Percentiles rank a stretch among this genome's conserved stretches.
Conservation (phyloP, 116 monocot genomes). For the Zostera marina region DNA sequence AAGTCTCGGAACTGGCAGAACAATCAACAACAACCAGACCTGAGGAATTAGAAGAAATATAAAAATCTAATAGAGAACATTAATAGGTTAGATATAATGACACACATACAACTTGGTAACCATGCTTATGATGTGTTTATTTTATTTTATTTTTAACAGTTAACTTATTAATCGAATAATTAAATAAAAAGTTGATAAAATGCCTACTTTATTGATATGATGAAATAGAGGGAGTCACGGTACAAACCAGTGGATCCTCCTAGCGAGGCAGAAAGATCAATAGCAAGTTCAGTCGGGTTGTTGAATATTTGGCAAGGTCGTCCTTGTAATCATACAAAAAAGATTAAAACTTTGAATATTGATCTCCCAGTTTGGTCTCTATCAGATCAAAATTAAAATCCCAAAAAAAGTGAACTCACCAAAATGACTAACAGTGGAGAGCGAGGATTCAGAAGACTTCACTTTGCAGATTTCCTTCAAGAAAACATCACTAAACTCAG, state of each 20-base stretch:
- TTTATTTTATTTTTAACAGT: not conserved
- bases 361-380: too few species aligned
- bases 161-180: not conserved
- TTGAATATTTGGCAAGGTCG: conserved; percentile 36
- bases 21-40: conserved; percentile 79
- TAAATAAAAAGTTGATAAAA: not conserved
- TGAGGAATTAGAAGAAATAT: conserved; percentile 12
- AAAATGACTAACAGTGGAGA: conserved; percentile 21
- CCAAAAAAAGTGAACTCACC: conserved; percentile 15
- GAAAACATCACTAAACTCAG: conserved; percentile 32
- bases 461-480: conserved; percentile 36
- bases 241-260: conserved; percentile 69
- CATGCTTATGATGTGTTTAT: not conserved
- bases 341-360: not conserved
- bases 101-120: not conserved
- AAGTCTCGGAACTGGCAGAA: conserved; percentile 75
- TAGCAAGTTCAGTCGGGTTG: conserved; percentile 30
- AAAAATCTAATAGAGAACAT: not conserved
- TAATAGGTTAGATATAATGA: not conserved
- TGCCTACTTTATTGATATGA: not conserved
- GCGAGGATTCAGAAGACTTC: conserved; percentile 48
- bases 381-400: not conserved
- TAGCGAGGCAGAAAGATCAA: conserved; percentile 41
- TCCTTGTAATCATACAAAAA: conserved; percentile 17
- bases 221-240: not conserved